Base-by-base conservation (phyloP, 192 early-diverging fungal species). In the Coemansia sp. region DNA sequence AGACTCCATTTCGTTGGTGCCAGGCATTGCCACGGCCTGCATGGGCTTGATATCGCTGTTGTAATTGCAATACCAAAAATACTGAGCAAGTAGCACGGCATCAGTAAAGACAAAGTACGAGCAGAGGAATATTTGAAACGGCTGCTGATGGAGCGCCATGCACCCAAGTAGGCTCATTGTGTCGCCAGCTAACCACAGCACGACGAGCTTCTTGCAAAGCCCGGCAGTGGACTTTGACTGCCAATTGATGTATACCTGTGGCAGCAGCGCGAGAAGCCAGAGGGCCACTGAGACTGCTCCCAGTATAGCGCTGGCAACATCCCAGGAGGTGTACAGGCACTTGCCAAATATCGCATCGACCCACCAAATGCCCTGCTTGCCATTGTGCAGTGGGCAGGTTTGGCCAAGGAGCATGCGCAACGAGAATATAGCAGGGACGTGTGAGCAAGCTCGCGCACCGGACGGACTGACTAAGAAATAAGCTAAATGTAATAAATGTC, bases 111-210 rank as follows among this genome's bases (percentile, higher is more conserved):
- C 65, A 58, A 82, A 82, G 43, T 82, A 82, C 6, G 36, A 21
- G n/a, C 56, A 35, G 10, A 70, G 52, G 13, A 63, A 37, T 13
- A 58, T 45, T 23, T 92, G 90, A 53, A 92, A 92, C n/a, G 77
- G 70, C n/a, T 84, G 81, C 58, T 90, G 90, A 6, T 82, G 47
- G 25, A 88, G 88, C 26, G 88, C 54, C 15, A 90, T 35, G 19
- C 86, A 83, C 10, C 88, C 90, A 35, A 86, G 55, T 4, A 90
- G 59, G 60, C 88, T 90, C 48, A 81, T 78, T 37, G 84, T 40
- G 53, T 92, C 90, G 18, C 89, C 89, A 71, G 59, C 45, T 21
- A 61, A 35, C 68, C 68, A 70, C 8, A 70, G 43, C 35, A 49
- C 9, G 0, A 70, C 46, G 21, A 70, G 48, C 8, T 33, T 30